phyloP scores from a whole-genome alignment of 768 basidiomycete genomes.

The Tulasnella sp. region DNA sequence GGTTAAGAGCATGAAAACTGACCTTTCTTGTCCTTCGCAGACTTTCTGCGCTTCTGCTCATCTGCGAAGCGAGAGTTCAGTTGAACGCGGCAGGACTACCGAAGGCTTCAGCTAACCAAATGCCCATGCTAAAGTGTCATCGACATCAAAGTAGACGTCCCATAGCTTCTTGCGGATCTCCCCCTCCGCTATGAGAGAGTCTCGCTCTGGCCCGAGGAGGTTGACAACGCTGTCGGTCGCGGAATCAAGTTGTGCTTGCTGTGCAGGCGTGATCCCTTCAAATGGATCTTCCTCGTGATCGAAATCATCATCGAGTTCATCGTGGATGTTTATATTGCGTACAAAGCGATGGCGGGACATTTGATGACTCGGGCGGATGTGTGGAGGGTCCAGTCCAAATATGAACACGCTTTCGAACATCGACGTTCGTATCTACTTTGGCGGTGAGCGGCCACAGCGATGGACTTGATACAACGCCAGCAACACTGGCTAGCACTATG shows the following conservation, averaged over 20 bases:
- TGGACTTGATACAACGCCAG: too few species aligned
- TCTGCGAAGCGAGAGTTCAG: slow-evolving; percentile 34
- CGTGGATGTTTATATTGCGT: slow-evolving; percentile 77
- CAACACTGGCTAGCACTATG: too few species aligned
- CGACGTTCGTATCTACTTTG: too few species aligned
- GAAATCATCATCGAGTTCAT: slow-evolving; percentile 58
- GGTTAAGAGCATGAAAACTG: slow-evolving; percentile 33
- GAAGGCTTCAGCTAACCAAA: slow-evolving; percentile 41
- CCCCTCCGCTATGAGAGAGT: slow-evolving; percentile 58
- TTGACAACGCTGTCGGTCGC: slow-evolving; percentile 57
- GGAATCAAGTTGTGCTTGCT: slow-evolving; percentile 59
- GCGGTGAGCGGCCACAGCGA: too few species aligned
- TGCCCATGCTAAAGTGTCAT: slow-evolving; percentile 63
- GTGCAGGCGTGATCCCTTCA: slow-evolving; percentile 61
- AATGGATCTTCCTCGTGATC: slow-evolving; percentile 21
- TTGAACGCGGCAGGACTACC: neutral
- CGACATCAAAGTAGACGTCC: slow-evolving; percentile 78
- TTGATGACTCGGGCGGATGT: slow-evolving; percentile 15
- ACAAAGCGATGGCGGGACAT: slow-evolving; percentile 94
- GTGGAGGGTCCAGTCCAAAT: too few species aligned
- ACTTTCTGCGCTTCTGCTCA: slow-evolving; percentile 51
- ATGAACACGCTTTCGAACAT: too few species aligned
- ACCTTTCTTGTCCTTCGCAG: slow-evolving; percentile 75
- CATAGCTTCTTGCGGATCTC: slow-evolving; percentile 73
- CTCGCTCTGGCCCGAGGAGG: slow-evolving; percentile 52